A percentile compares a stretch with the other conserved stretches of the same genome.
These are phyloP conservation scores for Verticillium longisporum DNA, from an alignment of 2,329 filamentous ascomycete genomes.

Conservation along the genomic window DNA sequence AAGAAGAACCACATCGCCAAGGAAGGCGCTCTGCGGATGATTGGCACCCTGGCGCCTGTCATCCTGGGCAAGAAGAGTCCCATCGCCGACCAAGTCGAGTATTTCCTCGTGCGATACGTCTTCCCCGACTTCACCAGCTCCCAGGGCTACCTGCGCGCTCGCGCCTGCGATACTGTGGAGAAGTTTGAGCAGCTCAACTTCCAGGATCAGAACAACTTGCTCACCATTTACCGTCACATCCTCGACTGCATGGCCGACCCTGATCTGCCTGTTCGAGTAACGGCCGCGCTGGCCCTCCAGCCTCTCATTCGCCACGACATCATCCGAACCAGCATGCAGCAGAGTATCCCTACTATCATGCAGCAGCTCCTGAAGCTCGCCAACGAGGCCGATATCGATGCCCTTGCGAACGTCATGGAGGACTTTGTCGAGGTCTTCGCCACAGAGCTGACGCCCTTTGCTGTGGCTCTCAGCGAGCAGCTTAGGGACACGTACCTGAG, in stretches of 20 bases:
- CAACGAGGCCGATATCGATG: constrained; percentile 96
- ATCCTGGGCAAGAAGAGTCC: constrained; percentile 98
- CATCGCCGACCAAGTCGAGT: constrained; percentile 94
- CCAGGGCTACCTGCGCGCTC: constrained; percentile 86
- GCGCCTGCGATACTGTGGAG: constrained; percentile 94
- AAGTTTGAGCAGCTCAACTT: constrained; percentile 98
- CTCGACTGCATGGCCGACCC: constrained; percentile 93
- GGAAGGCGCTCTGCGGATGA: constrained; percentile 94
- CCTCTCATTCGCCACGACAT: constrained; percentile 93
- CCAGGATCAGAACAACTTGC: constrained; percentile 90
- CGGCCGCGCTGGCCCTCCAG: constrained; percentile 87
- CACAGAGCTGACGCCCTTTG: constrained; percentile 92
- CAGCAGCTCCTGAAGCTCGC: constrained; percentile 94
- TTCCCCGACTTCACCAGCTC: constrained; percentile 95
- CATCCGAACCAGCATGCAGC: constrained; percentile 91
- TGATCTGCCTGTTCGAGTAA: constrained; percentile 89
- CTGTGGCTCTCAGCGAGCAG: constrained; percentile 92
- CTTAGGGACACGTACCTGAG: constrained; percentile 92
- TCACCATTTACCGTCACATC: constrained; percentile 94
- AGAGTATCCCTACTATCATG: constrained; percentile 98
- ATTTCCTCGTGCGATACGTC: constrained; percentile 96
- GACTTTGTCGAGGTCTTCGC: constrained; percentile 99
- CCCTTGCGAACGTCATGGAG: constrained; percentile 97
- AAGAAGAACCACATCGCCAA: constrained; percentile 94
- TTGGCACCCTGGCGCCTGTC: constrained; percentile 87